Evolutionary conservation across 176 grass and related monocot genomes (phyloP), one percentile per base, ranked within the genome.

Genomic region (Urochloa ruziziensis): DNA sequence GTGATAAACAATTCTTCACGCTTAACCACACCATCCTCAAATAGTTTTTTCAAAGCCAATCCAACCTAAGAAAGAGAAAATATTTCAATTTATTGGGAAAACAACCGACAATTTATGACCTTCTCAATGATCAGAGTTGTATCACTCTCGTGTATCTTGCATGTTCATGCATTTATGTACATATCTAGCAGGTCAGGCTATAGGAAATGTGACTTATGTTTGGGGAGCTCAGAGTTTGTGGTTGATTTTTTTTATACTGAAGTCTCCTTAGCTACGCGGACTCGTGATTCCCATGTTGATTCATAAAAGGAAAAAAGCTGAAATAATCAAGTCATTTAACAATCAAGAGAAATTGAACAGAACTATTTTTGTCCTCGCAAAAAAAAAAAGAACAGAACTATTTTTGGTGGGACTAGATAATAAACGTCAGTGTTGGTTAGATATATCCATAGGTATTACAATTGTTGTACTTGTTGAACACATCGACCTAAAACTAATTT

Each of bases 1-100:
- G 94, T 97, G 86, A 91, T 81, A 61, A 92, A 93, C 62, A 97
- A 46, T 21, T 97, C 89, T 63, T 87, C 87, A 77, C 89, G 94
- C 78, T 93, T 88, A 58, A 91, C 78, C 10, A 90, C 34, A 17
- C 89, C 84, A 57, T 97, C 82, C 49, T 84, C 74, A 81, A 97
- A 86, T 15, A 97, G 44, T 79, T 74, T 91, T 56, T 93, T 91
- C 21, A 93, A 74, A 77, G 89, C 86, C 58, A 88, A 43, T 25
- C 94, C 94, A 53, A 97, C 44, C 94, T 97, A 89, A 35, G 5
- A 52, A 59, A 74, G 28, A 5, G 4, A 18, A 61, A 16, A 27
- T 0, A 47, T 6, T 73, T 49, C 34, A 66, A 16, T 74, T 58
- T 73, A 39, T 70, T 46, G 67, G 62, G 25, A 53, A 84, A 34